These are phyloP conservation scores for Butyriboletus loyo DNA, from an alignment of 768 basidiomycete species.

Conservation along the genomic window DNA sequence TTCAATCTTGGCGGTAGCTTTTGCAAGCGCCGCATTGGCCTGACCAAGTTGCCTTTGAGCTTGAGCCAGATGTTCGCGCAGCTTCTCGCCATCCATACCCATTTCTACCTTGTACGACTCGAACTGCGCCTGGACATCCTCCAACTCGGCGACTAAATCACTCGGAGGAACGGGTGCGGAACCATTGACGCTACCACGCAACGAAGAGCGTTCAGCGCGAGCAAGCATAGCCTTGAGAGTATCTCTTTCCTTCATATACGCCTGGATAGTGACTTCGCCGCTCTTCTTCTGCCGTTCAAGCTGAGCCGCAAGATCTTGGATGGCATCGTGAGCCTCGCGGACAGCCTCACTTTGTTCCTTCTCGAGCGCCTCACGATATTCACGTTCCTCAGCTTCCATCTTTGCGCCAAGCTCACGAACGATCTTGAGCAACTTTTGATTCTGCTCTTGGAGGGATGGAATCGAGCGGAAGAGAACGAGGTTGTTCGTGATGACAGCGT, in stretches of 20 bases:
- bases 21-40: constrained; percentile 67
- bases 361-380: constrained; percentile 67
- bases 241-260: constrained; percentile 86
- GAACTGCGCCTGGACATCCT: constrained; percentile 74
- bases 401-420: constrained; percentile 78
- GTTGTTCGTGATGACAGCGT: constrained; percentile 82
- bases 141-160: constrained; percentile 58
- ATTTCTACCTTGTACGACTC: constrained; percentile 80
- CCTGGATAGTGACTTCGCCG: constrained; percentile 68
- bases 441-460: constrained; percentile 81
- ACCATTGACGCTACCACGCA: constrained; percentile 25
- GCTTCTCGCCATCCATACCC: constrained; percentile 65
- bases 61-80: constrained; percentile 65
- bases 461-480: constrained; percentile 85
- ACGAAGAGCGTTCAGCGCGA: constrained; percentile 40
- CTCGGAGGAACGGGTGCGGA: constrained; percentile 16
- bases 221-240: constrained; percentile 73
- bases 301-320: constrained; percentile 72
- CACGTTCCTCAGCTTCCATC: constrained; percentile 83
- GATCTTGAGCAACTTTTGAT: constrained; percentile 82
- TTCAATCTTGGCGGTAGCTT: constrained; percentile 79
- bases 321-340: constrained; percentile 83
- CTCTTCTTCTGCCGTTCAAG: constrained; percentile 75
- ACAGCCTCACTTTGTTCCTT: constrained; percentile 77
- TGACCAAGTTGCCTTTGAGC: constrained; percentile 69